Base-by-base conservation (phyloP, 2,329 filamentous ascomycete species). In the Epichloe elymi region DNA sequence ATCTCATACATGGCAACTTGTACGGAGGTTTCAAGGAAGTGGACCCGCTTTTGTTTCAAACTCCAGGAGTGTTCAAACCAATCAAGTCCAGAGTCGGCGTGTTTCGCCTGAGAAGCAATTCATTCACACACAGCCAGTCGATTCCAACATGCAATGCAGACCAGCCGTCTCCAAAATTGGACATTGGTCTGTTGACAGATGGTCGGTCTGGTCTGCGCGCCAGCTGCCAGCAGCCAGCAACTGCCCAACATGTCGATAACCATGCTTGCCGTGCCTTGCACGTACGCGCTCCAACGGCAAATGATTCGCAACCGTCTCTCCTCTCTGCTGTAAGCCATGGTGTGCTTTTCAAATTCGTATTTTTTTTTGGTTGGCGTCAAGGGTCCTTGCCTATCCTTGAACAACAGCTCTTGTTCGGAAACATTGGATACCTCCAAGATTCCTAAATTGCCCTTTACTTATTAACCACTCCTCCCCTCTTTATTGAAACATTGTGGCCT, bases 11-110 rank as follows among this genome's bases (percentile, higher is more conserved):
- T 1, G 8, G 8, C 8, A 30, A 10, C 26, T 3, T 30, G 3
- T 30, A 10, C 26, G 26, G 26, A 12, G 35, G 49, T 41, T 46
- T 46, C 42, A 41, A 30, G 15, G 42, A 33, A 8, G 20, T 3
- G n/a, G 19, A 41, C 41, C 49, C 42, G 42, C 42, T 33, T 50
- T 40, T 1, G 49, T 50, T 50, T 50, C 49, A 50, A 19, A 6
- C 30, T 45, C 8, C 30, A 26, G 12, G 12, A 15, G 42, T 30
- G 26, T 23, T 12, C 14, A 20, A 15, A 20, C 49, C 49, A 50
- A 50, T 50, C 19, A 35, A 19, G 23, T 10, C 20, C 20, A 15
- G 7, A 20, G 33, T 30, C 42, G 49, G 36, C 36, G 36, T 15
- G 43, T 39, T 46, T 46, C 20, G 42, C 35, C n/a, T 41, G 23